Base-by-base conservation (phyloP, 352 stramenopile genomes). In the Phytophthora aleatoria region DNA sequence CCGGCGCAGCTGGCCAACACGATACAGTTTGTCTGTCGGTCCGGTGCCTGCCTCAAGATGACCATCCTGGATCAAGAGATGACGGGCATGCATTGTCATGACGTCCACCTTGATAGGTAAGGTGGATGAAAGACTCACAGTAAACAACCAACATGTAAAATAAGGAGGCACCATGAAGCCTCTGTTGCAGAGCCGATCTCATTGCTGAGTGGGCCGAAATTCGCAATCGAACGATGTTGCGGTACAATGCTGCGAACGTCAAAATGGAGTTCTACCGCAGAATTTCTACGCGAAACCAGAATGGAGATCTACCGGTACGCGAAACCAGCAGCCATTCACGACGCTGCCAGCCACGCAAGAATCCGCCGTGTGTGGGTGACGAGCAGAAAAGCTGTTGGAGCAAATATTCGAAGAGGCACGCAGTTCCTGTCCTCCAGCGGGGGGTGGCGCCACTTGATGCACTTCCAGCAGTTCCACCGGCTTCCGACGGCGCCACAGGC, bases 231-330 rank as follows among this genome's bases (percentile, higher is more conserved):
- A 56, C 60, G 50, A 44, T 38, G 8, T 4, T 27, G n/a, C 5
- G 16, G 26, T 42, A 16, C 52, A 67, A 67, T 67, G 60, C 44
- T 52, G 44, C 60, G 60, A 61, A 38, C 60, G 43, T 15, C 52
- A 62, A 67, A 51, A 56, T 20, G 20, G 20, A 20, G 20, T 20
- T 20, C 20, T 20, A 20, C 20, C 20, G 20, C 20, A 20, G 20
- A 20, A 20, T 20, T 20, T 20, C 20, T 20, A 20, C 20, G 20
- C 20, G 20, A 20, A 20, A 20, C 20, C 20, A 20, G 20, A 20
- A 20, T 20, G 20, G 20, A 20, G 20, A 20, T 20, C 20, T 20
- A 20, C 20, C 20, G 20, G 20, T 20, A 20, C 20, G 20, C 20
- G 20, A 20, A 20, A 20, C 20, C 20, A 20, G 20, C 20, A 20